phyloP scores from a whole-genome alignment of 192 early-diverging fungal species.

The Phycomyces nitens region DNA sequence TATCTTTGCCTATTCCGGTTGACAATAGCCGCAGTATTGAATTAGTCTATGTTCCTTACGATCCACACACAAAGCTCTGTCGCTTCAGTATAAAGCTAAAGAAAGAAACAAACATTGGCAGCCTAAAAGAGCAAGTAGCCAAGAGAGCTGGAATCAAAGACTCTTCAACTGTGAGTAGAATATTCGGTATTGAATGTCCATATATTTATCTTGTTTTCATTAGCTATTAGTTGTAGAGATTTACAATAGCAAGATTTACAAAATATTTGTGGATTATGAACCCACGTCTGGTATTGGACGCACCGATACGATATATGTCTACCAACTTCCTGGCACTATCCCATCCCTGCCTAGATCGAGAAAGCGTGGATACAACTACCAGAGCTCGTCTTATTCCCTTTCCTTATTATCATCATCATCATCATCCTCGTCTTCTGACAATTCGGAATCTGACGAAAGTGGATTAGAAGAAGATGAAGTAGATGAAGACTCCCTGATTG shows the following conservation, averaged over 20 bases:
- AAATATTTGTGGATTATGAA: slow-evolving; percentile 51
- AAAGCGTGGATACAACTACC: background rate
- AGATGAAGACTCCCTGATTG: slow-evolving; percentile 5
- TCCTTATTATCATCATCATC: background rate
- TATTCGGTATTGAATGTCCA: no score
- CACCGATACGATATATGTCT: slow-evolving; percentile 30
- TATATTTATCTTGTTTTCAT: background rate
- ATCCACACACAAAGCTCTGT: slow-evolving; percentile 34
- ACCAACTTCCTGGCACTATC: slow-evolving; percentile 31
- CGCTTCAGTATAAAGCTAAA: slow-evolving; percentile 54
- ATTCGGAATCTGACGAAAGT: background rate
- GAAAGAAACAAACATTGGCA: slow-evolving; percentile 59
- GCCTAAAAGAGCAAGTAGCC: slow-evolving; percentile 59
- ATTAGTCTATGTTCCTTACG: slow-evolving; percentile 52
- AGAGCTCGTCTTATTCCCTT: background rate
- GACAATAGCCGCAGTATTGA: slow-evolving; percentile 50
- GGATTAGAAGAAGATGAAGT: background rate
- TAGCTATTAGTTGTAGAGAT: slow-evolving; percentile 50
- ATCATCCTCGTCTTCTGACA: background rate
- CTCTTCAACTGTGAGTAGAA: slow-evolving; percentile 13
- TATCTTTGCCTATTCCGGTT: slow-evolving; percentile 73
- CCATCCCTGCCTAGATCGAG: background rate
- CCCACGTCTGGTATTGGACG: slow-evolving; percentile 35
- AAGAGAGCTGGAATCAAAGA: slow-evolving; percentile 46
- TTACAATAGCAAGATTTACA: slow-evolving; percentile 51